Evolutionary conservation across 192 early-diverging fungal species (phyloP).

Genomic region (Podila verticillata): DNA sequence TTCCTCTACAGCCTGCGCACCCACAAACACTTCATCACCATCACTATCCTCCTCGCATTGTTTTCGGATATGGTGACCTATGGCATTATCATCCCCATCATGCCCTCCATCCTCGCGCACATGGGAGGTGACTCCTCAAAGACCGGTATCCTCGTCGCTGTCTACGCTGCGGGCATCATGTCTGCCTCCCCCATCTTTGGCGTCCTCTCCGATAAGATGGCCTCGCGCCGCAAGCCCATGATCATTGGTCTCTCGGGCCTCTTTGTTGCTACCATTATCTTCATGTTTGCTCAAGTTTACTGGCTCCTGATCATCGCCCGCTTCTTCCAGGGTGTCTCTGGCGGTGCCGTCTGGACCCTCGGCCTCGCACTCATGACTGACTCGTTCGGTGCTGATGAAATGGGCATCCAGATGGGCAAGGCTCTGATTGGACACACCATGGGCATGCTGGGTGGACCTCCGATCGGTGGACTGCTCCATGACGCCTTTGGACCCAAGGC

Average conservation of each 20-base stretch:
- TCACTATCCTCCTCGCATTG: constrained; percentile 41
- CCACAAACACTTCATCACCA: constrained; percentile 38
- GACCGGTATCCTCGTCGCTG: constrained; percentile 75
- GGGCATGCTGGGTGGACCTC: constrained; percentile 74
- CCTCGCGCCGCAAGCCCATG: constrained; percentile 74
- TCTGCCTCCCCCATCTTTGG: constrained; percentile 71
- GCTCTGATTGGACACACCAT: constrained; percentile 73
- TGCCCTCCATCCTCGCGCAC: constrained; percentile 71
- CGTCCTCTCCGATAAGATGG: constrained; percentile 74
- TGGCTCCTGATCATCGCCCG: constrained; percentile 75
- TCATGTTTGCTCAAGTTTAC: constrained; percentile 70
- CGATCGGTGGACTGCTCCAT: constrained; percentile 73
- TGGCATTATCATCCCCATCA: constrained; percentile 75
- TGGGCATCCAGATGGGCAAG: constrained; percentile 78
- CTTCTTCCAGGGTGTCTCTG: constrained; percentile 76
- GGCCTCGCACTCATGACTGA: constrained; percentile 78
- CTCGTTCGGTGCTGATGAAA: constrained; percentile 62
- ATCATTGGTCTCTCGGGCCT: constrained; percentile 72
- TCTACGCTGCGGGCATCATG: constrained; percentile 69
- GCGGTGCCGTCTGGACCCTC: constrained; percentile 78
- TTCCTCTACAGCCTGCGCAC: constrained; percentile 31
- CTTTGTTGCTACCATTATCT: constrained; percentile 66
- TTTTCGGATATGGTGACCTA: constrained; percentile 65
- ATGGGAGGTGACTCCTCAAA: constrained; percentile 64
- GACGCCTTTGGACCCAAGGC: constrained; percentile 69